These are phyloP conservation scores for Metschnikowia gelsemii DNA, from an alignment of 805 yeast species.

Conservation along the genomic window DNA sequence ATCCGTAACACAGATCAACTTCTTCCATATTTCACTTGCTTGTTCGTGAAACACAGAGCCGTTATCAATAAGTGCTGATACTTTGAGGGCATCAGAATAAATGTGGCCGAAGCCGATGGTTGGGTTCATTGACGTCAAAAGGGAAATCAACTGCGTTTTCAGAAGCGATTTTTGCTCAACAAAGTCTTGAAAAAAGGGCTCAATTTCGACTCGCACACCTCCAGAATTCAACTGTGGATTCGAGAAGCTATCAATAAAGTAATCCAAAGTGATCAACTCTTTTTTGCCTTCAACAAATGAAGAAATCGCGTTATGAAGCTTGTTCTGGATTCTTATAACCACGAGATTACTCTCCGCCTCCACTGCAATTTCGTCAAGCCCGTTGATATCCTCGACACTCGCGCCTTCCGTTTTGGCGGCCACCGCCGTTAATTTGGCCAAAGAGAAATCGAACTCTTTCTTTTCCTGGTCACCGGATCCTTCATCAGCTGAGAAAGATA, in stretches of 20 bases:
- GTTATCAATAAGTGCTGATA: conserved; percentile 42
- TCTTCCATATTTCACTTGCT: conserved; percentile 50
- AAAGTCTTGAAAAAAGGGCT: conserved; percentile 29
- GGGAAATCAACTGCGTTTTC: conserved; percentile 49
- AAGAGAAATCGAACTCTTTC: conserved; percentile 57
- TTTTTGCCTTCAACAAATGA: conserved; percentile 28
- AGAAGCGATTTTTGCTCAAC: conserved; percentile 39
- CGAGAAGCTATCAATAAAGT: conserved; percentile 21
- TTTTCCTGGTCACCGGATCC: conserved; percentile 44
- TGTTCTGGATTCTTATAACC: conserved; percentile 49
- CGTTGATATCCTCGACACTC: not conserved
- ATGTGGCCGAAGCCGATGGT: conserved; percentile 19
- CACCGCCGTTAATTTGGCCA: conserved; percentile 68
- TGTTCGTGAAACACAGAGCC: conserved; percentile 25
- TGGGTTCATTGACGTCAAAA: conserved; percentile 48
- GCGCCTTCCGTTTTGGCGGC: conserved; percentile 31
- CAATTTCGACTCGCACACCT: conserved; percentile 20
- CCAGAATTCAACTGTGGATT: conserved; percentile 13
- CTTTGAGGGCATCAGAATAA: conserved; percentile 48
- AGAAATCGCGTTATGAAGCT: conserved; percentile 24
- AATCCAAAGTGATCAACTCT: conserved; percentile 27
- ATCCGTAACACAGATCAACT: conserved; percentile 51
- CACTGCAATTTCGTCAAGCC: conserved; percentile 16
- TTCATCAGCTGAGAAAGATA: conserved; percentile 35
- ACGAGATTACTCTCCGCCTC: conserved; percentile 52